These are phyloP conservation scores for Arctium lappa DNA, from an alignment of 129 eudicot species.

Conservation along the genomic window DNA sequence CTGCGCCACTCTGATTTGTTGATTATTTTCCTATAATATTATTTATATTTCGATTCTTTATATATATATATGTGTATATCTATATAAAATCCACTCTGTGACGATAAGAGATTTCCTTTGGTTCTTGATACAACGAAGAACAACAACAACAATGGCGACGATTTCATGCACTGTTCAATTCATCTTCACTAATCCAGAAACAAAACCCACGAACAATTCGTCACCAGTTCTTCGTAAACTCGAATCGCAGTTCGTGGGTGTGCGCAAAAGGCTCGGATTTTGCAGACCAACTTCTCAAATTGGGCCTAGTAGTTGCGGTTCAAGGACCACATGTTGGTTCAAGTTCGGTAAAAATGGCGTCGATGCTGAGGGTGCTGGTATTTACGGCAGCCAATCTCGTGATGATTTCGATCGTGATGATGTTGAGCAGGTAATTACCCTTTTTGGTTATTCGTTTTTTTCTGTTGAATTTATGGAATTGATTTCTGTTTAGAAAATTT, in stretches of 20 bases:
- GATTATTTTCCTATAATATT: background rate
- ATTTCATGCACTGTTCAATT: constrained; percentile 35
- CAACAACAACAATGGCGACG: constrained; percentile 51
- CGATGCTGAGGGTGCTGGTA: constrained; percentile 90
- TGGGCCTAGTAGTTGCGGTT: constrained; percentile 40
- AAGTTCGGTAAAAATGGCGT: constrained; percentile 89
- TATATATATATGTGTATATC: no score
- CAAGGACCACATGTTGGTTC: constrained; percentile 75
- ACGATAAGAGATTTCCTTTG: constrained; percentile 18
- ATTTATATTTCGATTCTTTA: no score
- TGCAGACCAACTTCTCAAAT: constrained; percentile 35
- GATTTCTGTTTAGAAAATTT: background rate
- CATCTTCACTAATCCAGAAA: constrained; percentile 8
- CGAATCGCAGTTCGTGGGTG: constrained; percentile 44
- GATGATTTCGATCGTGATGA: constrained; percentile 91
- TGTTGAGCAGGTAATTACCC: constrained; percentile 74
- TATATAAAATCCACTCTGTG: background rate
- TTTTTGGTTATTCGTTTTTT: background rate
- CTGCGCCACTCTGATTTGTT: constrained; percentile 98
- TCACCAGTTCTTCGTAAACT: constrained; percentile 21
- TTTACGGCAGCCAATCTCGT: constrained; percentile 82
- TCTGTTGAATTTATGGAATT: background rate
- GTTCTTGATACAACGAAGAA: constrained; percentile 11
- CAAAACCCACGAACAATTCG: constrained; percentile 15
- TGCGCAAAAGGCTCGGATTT: constrained; percentile 33